A percentile compares a stretch with the other conserved stretches of the same genome.
Conservation (phyloP, 306 rosid genomes). For the Crataegus laevigata region DNA sequence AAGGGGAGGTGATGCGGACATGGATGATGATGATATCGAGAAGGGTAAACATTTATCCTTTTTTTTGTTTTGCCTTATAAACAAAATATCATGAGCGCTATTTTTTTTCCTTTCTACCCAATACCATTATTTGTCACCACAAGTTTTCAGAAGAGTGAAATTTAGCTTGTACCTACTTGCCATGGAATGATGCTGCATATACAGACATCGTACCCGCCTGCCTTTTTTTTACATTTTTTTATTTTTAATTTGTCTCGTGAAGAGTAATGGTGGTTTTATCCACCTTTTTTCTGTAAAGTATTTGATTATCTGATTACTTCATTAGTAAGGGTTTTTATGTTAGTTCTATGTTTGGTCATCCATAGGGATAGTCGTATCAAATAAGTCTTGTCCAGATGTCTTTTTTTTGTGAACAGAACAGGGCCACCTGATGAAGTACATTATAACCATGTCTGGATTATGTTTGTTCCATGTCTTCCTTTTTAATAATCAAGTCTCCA, state of each 20-base stretch:
- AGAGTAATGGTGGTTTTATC: not conserved
- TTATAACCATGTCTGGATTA: not conserved
- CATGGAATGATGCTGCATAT: not conserved
- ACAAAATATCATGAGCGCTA: not conserved
- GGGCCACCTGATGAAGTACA: not conserved
- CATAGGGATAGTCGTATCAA: not conserved
- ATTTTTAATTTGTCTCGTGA: not conserved
- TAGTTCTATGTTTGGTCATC: not conserved
- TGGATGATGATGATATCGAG: slow-evolving; percentile 75
- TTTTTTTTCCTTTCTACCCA: not conserved
- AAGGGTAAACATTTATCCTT: slow-evolving; percentile 49
- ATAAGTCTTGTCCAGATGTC: not conserved
- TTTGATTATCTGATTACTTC: not conserved
- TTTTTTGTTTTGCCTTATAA: not conserved
- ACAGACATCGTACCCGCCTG: too few species aligned
- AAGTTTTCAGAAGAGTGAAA: not conserved
- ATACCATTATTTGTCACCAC: not conserved
- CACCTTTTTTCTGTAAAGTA: not conserved
- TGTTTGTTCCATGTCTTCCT: too few species aligned
- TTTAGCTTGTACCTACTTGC: not conserved
- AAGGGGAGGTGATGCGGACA: slow-evolving; percentile 67
- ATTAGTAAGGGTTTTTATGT: not conserved
- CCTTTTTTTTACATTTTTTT: not conserved
- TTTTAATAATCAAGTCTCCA: not conserved
- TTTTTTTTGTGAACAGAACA: not conserved